A percentile compares a stretch with the other conserved stretches of the same genome.
Evolutionary conservation across 805 yeast species (phyloP).

Genomic region (Yarrowia keelungensis): DNA sequence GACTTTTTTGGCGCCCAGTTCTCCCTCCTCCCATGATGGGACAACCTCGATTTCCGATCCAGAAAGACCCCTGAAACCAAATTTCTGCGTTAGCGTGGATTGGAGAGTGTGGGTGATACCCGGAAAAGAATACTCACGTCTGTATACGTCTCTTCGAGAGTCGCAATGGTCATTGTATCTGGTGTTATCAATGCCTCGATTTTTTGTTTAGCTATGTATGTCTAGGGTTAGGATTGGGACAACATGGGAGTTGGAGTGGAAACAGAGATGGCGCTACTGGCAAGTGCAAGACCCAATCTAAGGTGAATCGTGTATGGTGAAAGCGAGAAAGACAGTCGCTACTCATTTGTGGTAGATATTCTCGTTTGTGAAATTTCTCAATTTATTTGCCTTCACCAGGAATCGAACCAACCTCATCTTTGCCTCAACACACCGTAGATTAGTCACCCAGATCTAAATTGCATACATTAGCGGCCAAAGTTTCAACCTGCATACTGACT

Average conservation of each 20-base stretch:
- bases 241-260: neutral
- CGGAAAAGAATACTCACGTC: conserved; percentile 40
- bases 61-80: conserved; percentile 42
- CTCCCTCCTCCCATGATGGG: conserved; percentile 34
- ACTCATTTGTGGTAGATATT: too few relatives aligned
- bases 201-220: conserved; percentile 35
- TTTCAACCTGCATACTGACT: conserved; percentile 35
- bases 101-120: neutral
- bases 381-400: neutral
- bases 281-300: too few relatives aligned
- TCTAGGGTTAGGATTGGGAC: conserved; percentile 17
- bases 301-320: too few relatives aligned
- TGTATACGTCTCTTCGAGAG: conserved; percentile 39
- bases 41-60: conserved; percentile 18
- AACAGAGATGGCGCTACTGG: too few relatives aligned
- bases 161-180: conserved; percentile 17
- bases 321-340: too few relatives aligned
- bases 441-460: conserved; percentile 14
- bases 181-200: conserved; percentile 3
- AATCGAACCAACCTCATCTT: conserved; percentile 14
- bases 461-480: neutral
- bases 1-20: conserved; percentile 17
- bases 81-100: conserved; percentile 41
- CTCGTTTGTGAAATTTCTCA: too few relatives aligned
- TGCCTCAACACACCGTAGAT: neutral